A percentile compares a stretch with the other conserved stretches of the same genome.
phyloP scores from a whole-genome alignment of 805 yeast genomes.

The Wickerhamomyces xylosicus region DNA sequence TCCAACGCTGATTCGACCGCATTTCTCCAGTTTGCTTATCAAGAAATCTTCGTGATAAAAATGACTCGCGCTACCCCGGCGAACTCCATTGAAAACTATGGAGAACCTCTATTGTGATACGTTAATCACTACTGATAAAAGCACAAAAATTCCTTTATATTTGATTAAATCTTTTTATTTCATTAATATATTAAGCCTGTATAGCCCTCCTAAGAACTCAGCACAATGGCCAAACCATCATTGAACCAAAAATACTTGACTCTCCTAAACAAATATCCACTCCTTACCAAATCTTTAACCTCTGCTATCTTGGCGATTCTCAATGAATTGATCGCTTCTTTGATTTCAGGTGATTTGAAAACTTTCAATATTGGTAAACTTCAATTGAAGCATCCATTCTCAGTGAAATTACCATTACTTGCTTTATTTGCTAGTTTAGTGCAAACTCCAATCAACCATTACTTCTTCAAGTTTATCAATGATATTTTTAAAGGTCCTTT shows the following conservation, averaged over 20 bases:
- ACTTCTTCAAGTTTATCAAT: constrained; percentile 37
- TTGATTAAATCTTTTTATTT: too few relatives aligned
- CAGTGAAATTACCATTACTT: constrained; percentile 38
- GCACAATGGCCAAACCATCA: constrained; percentile 5
- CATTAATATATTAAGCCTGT: too few relatives aligned
- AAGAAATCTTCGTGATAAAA: too few relatives aligned
- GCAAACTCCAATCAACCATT: constrained; percentile 50
- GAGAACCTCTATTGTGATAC: too few relatives aligned
- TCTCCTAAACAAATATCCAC: constrained; percentile 36
- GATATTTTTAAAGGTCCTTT: constrained; percentile 33
- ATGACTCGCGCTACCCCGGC: too few relatives aligned
- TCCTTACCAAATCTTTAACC: constrained; percentile 49
- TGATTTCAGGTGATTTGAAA: constrained; percentile 35
- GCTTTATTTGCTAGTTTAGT: constrained; percentile 43
- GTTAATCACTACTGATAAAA: too few relatives aligned
- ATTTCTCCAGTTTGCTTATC: too few relatives aligned
- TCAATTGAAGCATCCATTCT: constrained; percentile 15
- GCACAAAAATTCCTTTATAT: too few relatives aligned
- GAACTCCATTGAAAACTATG: too few relatives aligned
- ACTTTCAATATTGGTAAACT: constrained; percentile 4
- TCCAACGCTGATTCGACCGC: too few relatives aligned
- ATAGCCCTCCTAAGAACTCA: too few relatives aligned
- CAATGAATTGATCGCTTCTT: constrained; percentile 48
- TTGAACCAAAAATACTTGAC: constrained; percentile 23
- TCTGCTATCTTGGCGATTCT: constrained; percentile 43